Percentiles rank a stretch among this genome's conserved stretches.
Conservation (phyloP, 805 yeast species). For the Blastobotrys terrestris region DNA sequence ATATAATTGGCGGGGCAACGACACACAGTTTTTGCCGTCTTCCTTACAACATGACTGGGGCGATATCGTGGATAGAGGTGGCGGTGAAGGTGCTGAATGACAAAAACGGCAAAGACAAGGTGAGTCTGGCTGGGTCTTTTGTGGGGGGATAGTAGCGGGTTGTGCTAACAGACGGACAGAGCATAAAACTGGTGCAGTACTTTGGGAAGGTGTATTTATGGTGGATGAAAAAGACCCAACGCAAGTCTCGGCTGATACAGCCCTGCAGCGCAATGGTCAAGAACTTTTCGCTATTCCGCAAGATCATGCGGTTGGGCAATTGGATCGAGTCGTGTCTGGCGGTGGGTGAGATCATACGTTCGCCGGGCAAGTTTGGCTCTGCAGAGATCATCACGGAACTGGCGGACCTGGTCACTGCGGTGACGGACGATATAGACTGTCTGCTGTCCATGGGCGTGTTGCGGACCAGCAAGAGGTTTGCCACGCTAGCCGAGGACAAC, state of each 20-base stretch:
- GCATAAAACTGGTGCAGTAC: conserved; percentile 26
- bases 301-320: conserved; percentile 27
- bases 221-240: conserved; percentile 3
- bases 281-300: conserved; percentile 24
- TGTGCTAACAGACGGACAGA: conserved; percentile 11
- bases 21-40: not conserved
- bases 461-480: conserved; percentile 11
- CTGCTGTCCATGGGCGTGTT: conserved; percentile 25
- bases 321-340: conserved; percentile 19
- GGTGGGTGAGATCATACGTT: conserved; percentile 2
- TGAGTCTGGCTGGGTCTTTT: conserved; percentile 1
- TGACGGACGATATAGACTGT: conserved; percentile 27
- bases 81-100: conserved; percentile 16
- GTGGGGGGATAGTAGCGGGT: not conserved
- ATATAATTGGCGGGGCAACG: not conserved
- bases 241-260: conserved; percentile 2
- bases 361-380: no score
- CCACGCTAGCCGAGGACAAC: conserved; percentile 19
- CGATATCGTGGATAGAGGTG: conserved; percentile 9
- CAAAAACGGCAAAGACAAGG: conserved; percentile 27
- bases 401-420: conserved; percentile 24
- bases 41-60: not conserved
- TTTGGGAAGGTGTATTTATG: conserved; percentile 22
- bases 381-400: conserved; percentile 11
- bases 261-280: conserved; percentile 12